A percentile compares a stretch with the other conserved stretches of the same genome.
Evolutionary conservation across 176 grass and related monocot species (phyloP).

Genomic region (Hordeum marinum): DNA sequence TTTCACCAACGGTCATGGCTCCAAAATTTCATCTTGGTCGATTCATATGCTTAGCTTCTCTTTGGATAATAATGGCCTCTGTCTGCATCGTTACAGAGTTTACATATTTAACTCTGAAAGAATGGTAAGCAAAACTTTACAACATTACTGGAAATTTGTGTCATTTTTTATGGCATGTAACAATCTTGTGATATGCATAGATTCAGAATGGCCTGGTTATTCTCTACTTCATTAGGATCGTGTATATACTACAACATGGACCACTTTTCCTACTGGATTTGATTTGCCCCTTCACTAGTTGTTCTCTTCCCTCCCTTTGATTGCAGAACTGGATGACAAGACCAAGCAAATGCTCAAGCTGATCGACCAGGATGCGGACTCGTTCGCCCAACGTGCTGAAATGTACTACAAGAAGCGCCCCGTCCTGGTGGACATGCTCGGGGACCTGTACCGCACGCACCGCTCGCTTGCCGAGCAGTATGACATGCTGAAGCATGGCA

Average conservation of each 20-base stretch:
- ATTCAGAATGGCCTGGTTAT: neutral
- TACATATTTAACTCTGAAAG: neutral
- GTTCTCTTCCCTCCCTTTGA: neutral
- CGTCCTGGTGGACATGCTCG: slow-evolving; percentile 72
- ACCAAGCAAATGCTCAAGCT: slow-evolving; percentile 78
- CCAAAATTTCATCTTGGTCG: neutral
- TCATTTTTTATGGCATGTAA: neutral
- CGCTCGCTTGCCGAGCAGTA: slow-evolving; percentile 70
- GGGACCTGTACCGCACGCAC: slow-evolving; percentile 73
- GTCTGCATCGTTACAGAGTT: neutral
- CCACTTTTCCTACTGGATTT: neutral
- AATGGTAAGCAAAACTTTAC: neutral
- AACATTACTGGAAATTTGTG: neutral
- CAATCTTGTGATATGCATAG: neutral
- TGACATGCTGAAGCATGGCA: slow-evolving; percentile 62
- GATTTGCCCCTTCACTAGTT: neutral
- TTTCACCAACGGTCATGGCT: neutral
- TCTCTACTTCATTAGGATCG: neutral
- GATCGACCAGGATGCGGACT: slow-evolving; percentile 87
- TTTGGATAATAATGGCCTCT: neutral
- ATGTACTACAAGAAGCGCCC: slow-evolving; percentile 95
- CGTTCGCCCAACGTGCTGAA: slow-evolving; percentile 83
- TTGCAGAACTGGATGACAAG: slow-evolving; percentile 76
- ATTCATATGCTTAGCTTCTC: neutral
- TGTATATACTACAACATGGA: neutral